phyloP scores from a whole-genome alignment of 768 basidiomycete species.

The Russula griseocarnosa region DNA sequence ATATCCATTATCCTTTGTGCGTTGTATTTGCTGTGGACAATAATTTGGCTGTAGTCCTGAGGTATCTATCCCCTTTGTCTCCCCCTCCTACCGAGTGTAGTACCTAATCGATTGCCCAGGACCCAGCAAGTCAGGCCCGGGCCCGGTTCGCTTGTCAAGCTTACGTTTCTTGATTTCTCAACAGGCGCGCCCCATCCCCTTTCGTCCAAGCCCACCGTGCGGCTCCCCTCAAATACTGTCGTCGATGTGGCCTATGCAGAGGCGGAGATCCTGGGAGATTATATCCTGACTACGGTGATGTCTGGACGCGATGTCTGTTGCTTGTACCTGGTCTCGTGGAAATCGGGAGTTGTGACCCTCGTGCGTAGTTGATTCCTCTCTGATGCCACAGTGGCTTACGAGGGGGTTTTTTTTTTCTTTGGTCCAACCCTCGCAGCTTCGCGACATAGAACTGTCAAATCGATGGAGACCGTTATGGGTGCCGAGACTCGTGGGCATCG shows the following conservation, averaged over 20 bases:
- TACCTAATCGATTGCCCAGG: neutral
- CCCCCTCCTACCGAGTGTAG: neutral
- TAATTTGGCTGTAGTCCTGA: conserved; percentile 12
- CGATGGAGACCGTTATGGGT: neutral
- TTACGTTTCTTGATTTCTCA: conserved; percentile 14
- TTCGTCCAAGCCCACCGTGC: conserved; percentile 3
- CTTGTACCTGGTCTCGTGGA: conserved; percentile 20
- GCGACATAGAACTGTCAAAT: neutral
- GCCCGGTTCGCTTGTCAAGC: neutral
- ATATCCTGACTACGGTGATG: conserved; percentile 9
- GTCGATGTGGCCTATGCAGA: conserved; percentile 4
- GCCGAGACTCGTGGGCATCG: conserved; percentile 11
- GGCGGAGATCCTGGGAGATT: conserved; percentile 14
- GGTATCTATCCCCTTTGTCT: conserved; percentile 1
- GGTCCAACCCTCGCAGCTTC: neutral
- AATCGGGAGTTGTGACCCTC: conserved; percentile 2
- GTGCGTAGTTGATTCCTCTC: neutral
- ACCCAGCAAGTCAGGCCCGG: neutral
- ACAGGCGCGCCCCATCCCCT: conserved; percentile 15
- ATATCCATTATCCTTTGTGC: neutral
- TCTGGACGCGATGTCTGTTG: neutral
- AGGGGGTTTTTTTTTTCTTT: neutral
- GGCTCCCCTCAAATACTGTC: neutral
- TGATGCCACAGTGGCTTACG: neutral
- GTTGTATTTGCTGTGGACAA: conserved; percentile 17